Conservation (phyloP, 257 asterid genomes). For the Parsonsia alboflavescens region DNA sequence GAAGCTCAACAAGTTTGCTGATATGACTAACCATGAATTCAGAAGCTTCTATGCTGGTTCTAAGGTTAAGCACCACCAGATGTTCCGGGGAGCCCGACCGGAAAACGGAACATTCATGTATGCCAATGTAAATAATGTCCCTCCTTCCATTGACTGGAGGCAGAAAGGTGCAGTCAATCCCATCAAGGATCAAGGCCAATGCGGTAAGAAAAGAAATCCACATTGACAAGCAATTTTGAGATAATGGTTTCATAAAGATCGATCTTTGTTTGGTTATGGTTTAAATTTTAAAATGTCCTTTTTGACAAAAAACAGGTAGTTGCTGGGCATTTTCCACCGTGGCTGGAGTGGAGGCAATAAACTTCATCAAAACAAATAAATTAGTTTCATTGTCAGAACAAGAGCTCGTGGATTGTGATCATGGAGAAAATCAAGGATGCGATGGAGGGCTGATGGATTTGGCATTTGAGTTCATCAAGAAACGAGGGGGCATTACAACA, state of each 20-base stretch:
- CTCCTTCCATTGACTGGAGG: slow-evolving; percentile 83
- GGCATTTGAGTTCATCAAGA: slow-evolving; percentile 64
- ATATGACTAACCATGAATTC: slow-evolving; percentile 89
- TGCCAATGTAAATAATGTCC: slow-evolving; percentile 39
- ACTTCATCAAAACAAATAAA: slow-evolving; percentile 55
- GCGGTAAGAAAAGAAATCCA: slow-evolving; percentile 43
- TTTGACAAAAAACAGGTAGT: slow-evolving; percentile 47
- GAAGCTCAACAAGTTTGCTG: slow-evolving; percentile 78
- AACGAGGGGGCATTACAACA: slow-evolving; percentile 69
- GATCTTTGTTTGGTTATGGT: background rate
- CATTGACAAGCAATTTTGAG: too few species aligned
- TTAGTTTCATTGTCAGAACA: slow-evolving; percentile 79
- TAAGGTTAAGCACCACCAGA: slow-evolving; percentile 57
- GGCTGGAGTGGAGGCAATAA: slow-evolving; percentile 84
- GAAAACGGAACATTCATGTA: slow-evolving; percentile 52
- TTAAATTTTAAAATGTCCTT: background rate
- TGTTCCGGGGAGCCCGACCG: slow-evolving; percentile 38
- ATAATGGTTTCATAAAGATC: too few species aligned
- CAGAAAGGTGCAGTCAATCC: slow-evolving; percentile 63
- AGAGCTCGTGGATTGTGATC: slow-evolving; percentile 85
- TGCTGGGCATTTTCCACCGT: slow-evolving; percentile 96
- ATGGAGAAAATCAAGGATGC: slow-evolving; percentile 58
- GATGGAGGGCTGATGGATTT: slow-evolving; percentile 83
- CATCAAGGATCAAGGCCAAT: slow-evolving; percentile 83
- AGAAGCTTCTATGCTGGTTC: slow-evolving; percentile 53